Evolutionary conservation across 768 basidiomycete species (phyloP), one percentile per base, ranked within the genome.

Genomic region (Tricholomella constricta): DNA sequence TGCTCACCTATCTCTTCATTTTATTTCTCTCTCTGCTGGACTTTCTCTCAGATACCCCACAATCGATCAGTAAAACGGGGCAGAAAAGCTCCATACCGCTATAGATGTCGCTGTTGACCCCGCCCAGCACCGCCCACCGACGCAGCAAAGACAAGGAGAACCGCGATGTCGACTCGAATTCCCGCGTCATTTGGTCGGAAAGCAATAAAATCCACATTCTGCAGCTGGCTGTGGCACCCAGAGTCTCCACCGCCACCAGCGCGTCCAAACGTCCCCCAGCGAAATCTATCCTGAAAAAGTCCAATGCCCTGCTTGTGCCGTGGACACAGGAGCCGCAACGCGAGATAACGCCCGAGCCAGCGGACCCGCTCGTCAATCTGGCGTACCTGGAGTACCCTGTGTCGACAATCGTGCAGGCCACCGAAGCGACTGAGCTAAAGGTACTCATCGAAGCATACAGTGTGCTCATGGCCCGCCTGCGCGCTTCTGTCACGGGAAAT

Each of bases 321-420:
- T 62, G 75, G 3, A 73, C 81, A n/a, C 72, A 77, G 44, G 67
- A 65, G n/a, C 70, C 68, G 22, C 67, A 71, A 46, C 80, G 89
- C 51, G 84, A 89, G 51, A 68, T 75, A 12, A 92, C 91, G 0
- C 91, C 91, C n/a, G 90, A 90, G 61, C 91, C 91, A 2, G 69
- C 71, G 2, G 82, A 85, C 60, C 87, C 89, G 10, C 75, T 90
- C 15, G 75, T 74, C 6, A 76, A 90, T 61, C 69, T 84, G 11
- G 67, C 69, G 17, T 93, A 90, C 64, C 80, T 93, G 26, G 76
- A 77, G n/a, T 72, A 77, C 23, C 85, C 90, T 2, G 78, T 93
- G 2, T 67, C 78, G 2, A 78, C 74, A 44, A 85, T 93, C 48
- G 67, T 88, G 22, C 72, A 78, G 10, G 58, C 68, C 27, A 55